Evolutionary conservation across 2,329 filamentous ascomycete genomes (phyloP).

Genomic region (Talaromyces piceae): DNA sequence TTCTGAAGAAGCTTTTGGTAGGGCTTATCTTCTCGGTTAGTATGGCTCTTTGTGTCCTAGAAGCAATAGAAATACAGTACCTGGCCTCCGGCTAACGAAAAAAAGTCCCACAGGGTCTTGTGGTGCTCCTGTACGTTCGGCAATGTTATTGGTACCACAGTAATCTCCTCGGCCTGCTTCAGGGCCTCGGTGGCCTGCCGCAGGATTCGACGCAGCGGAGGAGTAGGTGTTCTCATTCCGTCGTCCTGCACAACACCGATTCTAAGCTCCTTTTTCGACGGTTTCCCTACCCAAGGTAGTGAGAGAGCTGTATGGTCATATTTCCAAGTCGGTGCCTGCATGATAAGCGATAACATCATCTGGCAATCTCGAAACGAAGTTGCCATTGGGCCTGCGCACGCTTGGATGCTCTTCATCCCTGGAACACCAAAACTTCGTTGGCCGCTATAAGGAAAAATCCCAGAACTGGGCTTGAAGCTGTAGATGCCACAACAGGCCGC

Average conservation of each 20-base stretch:
- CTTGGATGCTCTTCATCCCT: conserved; percentile 26
- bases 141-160: background rate
- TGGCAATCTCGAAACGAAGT: conserved; percentile 26
- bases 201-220: conserved; percentile 1
- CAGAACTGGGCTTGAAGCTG: conserved; percentile 27
- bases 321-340: conserved; percentile 3
- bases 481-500: conserved; percentile 27
- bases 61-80: background rate
- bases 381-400: conserved; percentile 23
- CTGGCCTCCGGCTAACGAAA: background rate
- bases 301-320: conserved; percentile 3
- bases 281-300: conserved; percentile 19
- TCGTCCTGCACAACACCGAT: conserved; percentile 7
- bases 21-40: conserved; percentile 2
- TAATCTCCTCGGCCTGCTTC: conserved; percentile 22
- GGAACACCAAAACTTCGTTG: conserved; percentile 19
- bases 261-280: conserved; percentile 24
- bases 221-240: conserved; percentile 3
- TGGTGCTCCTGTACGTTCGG: background rate
- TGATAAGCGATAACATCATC: conserved; percentile 24
- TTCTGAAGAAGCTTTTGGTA: conserved; percentile 4
- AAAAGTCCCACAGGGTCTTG: background rate
- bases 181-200: conserved; percentile 28
- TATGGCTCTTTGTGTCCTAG: background rate
- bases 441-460: conserved; percentile 20